A percentile compares a stretch with the other conserved stretches of the same genome.
phyloP scores from a whole-genome alignment of 2,329 filamentous ascomycete species.

The Metarhizium rileyi region DNA sequence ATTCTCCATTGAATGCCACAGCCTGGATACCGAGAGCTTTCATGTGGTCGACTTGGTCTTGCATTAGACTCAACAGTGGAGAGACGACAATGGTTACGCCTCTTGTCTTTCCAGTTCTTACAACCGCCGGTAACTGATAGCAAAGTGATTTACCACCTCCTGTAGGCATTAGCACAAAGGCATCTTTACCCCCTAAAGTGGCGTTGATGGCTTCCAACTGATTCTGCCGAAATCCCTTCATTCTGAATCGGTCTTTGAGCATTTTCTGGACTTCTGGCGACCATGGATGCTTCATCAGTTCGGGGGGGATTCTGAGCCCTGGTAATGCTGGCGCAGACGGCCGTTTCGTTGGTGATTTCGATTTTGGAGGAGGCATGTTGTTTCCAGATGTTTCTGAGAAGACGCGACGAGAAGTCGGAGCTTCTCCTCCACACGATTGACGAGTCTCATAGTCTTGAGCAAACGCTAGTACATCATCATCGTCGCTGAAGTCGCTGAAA shows the following conservation, averaged over 20 bases:
- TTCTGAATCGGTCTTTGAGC: slow-evolving; percentile 74
- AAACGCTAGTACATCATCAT: slow-evolving; percentile 41
- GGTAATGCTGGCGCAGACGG: slow-evolving; percentile 15
- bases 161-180: slow-evolving; percentile 95
- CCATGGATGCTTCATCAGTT: slow-evolving; percentile 64
- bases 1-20: slow-evolving; percentile 71
- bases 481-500: slow-evolving; percentile 40
- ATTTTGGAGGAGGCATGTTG: slow-evolving; percentile 19
- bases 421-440: slow-evolving; percentile 19
- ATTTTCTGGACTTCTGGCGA: slow-evolving; percentile 73
- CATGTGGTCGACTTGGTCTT: slow-evolving; percentile 87
- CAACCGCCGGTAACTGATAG: slow-evolving; percentile 85
- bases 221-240: slow-evolving; percentile 80
- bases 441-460: slow-evolving; percentile 39
- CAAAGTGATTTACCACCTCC: slow-evolving; percentile 95
- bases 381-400: slow-evolving; percentile 43
- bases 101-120: slow-evolving; percentile 67
- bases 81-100: slow-evolving; percentile 95
- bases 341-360: slow-evolving; percentile 23
- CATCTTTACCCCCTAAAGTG: slow-evolving; percentile 76
- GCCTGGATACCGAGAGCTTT: slow-evolving; percentile 67
- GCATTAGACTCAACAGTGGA: slow-evolving; percentile 89
- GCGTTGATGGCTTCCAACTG: slow-evolving; percentile 95
- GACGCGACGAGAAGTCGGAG: slow-evolving; percentile 23
- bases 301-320: slow-evolving; percentile 32